phyloP scores from a whole-genome alignment of 1,284 basidiomycete genomes.

The Coniferiporia sulphurascens region DNA sequence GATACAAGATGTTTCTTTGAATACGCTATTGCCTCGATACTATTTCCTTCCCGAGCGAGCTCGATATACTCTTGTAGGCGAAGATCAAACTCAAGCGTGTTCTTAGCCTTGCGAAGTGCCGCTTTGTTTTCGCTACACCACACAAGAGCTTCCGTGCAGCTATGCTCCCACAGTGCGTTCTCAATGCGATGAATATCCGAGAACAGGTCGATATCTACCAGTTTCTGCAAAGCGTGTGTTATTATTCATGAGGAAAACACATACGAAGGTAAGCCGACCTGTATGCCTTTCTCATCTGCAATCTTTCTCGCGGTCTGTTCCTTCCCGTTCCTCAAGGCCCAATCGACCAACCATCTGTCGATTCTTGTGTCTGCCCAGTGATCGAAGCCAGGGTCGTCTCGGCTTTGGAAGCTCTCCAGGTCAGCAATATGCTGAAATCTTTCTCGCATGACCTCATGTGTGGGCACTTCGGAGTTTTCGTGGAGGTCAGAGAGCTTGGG shows the following conservation, averaged over 20 bases:
- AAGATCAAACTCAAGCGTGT: constrained; percentile 92
- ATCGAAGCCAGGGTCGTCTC: constrained; percentile 54
- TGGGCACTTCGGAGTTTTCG: constrained; percentile 57
- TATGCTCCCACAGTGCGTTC: constrained; percentile 66
- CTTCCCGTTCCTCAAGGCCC: constrained; percentile 75
- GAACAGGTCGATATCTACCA: constrained; percentile 91
- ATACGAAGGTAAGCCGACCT: constrained; percentile 40
- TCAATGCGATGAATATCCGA: constrained; percentile 85
- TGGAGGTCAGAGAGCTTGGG: constrained; percentile 66
- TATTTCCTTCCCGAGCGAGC: constrained; percentile 67
- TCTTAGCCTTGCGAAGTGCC: constrained; percentile 89
- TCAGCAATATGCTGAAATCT: constrained; percentile 63
- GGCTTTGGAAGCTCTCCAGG: constrained; percentile 51
- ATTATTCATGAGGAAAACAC: background rate
- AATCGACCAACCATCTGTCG: constrained; percentile 91
- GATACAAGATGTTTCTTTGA: constrained; percentile 74
- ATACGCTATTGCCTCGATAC: constrained; percentile 80
- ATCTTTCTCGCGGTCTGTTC: constrained; percentile 65
- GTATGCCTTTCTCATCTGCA: constrained; percentile 65
- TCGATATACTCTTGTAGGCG: constrained; percentile 97
- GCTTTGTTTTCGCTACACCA: constrained; percentile 98
- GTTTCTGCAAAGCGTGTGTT: constrained; percentile 40
- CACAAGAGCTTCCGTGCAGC: constrained; percentile 81
- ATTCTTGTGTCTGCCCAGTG: constrained; percentile 78
- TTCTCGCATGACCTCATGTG: constrained; percentile 66